Conservation (phyloP, 2,329 filamentous ascomycete species). For the Ophiognomonia clavigignenti-juglandacearum region DNA sequence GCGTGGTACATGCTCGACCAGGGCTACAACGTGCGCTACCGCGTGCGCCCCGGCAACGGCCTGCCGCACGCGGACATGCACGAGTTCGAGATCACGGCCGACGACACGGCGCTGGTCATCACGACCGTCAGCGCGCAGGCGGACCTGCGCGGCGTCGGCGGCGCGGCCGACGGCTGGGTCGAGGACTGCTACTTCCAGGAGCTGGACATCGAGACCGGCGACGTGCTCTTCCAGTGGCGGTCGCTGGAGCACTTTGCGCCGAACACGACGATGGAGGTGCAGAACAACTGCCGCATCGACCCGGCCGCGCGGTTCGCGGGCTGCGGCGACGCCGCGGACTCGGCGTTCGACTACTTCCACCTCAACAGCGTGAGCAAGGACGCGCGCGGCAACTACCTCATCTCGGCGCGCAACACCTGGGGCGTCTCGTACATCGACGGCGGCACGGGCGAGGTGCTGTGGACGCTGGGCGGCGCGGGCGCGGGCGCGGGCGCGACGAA, state of each 20-base stretch:
- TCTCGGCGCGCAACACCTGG: slow-evolving; percentile 27
- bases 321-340: slow-evolving; percentile 7
- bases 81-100: slow-evolving; percentile 36
- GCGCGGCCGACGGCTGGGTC: slow-evolving; percentile 25
- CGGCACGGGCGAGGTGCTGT: slow-evolving; percentile 27
- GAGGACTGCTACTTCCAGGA: slow-evolving; percentile 35
- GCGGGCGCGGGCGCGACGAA: slow-evolving; percentile 26
- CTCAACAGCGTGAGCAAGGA: slow-evolving; percentile 32
- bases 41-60: slow-evolving; percentile 18
- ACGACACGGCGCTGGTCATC: slow-evolving; percentile 36
- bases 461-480: slow-evolving; percentile 33
- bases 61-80: slow-evolving; percentile 33
- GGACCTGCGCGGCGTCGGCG: slow-evolving; percentile 27
- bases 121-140: slow-evolving; percentile 32
- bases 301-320: slow-evolving; percentile 12
- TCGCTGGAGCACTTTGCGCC: slow-evolving; percentile 9
- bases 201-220: slow-evolving; percentile 31
- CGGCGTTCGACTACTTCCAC: slow-evolving; percentile 32
- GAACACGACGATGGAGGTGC: slow-evolving; percentile 12
- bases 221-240: slow-evolving; percentile 32
- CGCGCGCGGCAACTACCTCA: slow-evolving; percentile 30
- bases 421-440: slow-evolving; percentile 23
- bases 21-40: slow-evolving; percentile 11
- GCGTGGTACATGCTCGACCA: slow-evolving; percentile 16
- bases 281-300: slow-evolving; percentile 12